These are phyloP conservation scores for Nissolia schottii DNA, from an alignment of 306 rosid genomes.

Conservation along the genomic window DNA sequence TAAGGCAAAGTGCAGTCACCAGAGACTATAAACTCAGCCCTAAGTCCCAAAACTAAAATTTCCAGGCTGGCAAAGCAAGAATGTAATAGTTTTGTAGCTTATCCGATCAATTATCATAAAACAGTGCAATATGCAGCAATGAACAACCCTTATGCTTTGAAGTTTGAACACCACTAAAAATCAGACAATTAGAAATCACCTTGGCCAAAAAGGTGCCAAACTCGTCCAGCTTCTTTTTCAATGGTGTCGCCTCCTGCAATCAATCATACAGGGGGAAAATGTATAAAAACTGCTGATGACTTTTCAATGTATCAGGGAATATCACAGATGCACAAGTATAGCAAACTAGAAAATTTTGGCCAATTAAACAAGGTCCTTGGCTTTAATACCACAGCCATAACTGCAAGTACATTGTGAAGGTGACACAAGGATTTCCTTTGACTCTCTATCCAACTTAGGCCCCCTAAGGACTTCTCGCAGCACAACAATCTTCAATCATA, in stretches of 20 bases:
- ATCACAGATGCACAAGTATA: constrained; percentile 5
- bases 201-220: constrained; percentile 95
- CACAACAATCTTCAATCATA: constrained; percentile 4
- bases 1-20: constrained; percentile 13
- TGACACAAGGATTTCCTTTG: not conserved
- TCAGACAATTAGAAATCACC: constrained; percentile 46
- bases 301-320: constrained; percentile 12
- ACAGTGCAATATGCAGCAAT: constrained; percentile 1
- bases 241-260: constrained; percentile 88
- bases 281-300: not conserved
- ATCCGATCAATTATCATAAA: not conserved
- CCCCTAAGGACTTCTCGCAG: not conserved
- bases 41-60: constrained; percentile 16
- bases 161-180: constrained; percentile 11
- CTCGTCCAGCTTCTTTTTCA: constrained; percentile 95
- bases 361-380: constrained; percentile 15
- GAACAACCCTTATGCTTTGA: not conserved
- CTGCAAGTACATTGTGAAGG: not conserved
- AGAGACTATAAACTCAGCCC: not conserved
- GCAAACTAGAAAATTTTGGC: constrained; percentile 13
- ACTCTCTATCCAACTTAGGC: not conserved
- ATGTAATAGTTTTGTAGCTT: constrained; percentile 14
- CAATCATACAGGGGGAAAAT: constrained; percentile 19
- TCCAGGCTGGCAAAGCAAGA: constrained; percentile 3
- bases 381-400: constrained; percentile 4